phyloP scores from a whole-genome alignment of 331 rosid genomes.

The Acacia concinna region DNA sequence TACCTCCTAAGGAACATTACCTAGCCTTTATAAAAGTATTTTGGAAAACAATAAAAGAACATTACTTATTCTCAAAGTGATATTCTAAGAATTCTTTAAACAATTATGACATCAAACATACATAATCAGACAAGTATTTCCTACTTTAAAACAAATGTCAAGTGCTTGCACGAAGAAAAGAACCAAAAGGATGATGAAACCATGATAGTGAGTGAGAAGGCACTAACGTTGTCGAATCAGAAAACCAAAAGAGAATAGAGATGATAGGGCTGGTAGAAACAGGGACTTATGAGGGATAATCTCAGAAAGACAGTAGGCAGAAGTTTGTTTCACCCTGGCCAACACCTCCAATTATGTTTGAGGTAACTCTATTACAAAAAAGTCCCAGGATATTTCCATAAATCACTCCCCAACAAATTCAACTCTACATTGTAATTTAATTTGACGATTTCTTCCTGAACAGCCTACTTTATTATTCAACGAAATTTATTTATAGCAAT shows the following conservation, averaged over 20 bases:
- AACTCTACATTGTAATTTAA: background rate
- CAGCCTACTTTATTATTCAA: background rate
- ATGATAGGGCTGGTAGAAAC: background rate
- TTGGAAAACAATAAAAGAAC: conserved; percentile 4
- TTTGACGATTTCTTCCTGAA: background rate
- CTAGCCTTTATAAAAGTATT: conserved; percentile 15
- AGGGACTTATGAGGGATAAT: background rate
- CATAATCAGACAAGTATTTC: background rate
- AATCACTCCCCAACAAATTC: background rate
- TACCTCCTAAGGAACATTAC: background rate
- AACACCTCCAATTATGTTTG: background rate
- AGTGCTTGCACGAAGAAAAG: background rate
- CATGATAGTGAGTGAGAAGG: background rate
- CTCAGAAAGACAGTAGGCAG: background rate
- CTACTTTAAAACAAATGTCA: background rate
- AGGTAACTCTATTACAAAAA: background rate
- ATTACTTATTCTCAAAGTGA: background rate
- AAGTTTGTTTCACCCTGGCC: background rate
- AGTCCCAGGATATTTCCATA: background rate
- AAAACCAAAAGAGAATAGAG: background rate
- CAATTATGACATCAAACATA: conserved; percentile 10
- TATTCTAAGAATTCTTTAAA: background rate
- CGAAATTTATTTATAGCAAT: background rate
- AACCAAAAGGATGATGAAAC: background rate
- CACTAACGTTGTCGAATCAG: background rate